Conservation (phyloP, 306 rosid genomes). For the Citrullus mucosospermus region DNA sequence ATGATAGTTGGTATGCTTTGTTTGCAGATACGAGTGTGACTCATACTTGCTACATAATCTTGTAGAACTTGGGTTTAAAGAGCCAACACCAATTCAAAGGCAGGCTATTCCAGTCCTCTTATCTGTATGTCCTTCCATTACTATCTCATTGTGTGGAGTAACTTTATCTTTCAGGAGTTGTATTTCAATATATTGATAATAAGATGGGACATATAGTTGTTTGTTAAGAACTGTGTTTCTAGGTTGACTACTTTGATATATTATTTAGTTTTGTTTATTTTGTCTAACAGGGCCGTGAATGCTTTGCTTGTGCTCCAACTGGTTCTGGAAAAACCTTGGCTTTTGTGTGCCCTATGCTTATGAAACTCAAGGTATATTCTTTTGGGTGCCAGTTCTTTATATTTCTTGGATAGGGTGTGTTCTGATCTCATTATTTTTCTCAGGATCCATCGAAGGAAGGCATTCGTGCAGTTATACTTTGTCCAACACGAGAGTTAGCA, state of each 20-base stretch:
- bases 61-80: conserved; percentile 63
- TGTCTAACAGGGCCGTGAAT: conserved; percentile 54
- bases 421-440: conserved; percentile 8
- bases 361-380: conserved; percentile 67
- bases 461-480: conserved; percentile 70
- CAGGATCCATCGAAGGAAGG: conserved; percentile 51
- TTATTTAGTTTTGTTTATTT: background rate
- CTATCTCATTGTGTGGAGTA: conserved; percentile 2
- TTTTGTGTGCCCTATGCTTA: conserved; percentile 82
- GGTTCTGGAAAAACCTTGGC: conserved; percentile 97
- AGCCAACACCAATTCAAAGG: conserved; percentile 91
- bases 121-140: conserved; percentile 42
- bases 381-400: conserved; percentile 1
- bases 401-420: conserved; percentile 9
- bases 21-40: conserved; percentile 50
- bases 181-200: background rate
- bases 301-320: conserved; percentile 98
- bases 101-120: conserved; percentile 94
- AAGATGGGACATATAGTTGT: background rate
- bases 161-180: background rate
- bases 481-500: conserved; percentile 84
- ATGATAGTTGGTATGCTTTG: conserved; percentile 5
- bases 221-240: background rate
- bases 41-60: conserved; percentile 49
- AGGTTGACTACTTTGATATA: background rate